Percentiles rank a stretch among this genome's conserved stretches.
These are phyloP conservation scores for Mycena latifolia DNA, from an alignment of 768 basidiomycete genomes.

Conservation along the genomic window DNA sequence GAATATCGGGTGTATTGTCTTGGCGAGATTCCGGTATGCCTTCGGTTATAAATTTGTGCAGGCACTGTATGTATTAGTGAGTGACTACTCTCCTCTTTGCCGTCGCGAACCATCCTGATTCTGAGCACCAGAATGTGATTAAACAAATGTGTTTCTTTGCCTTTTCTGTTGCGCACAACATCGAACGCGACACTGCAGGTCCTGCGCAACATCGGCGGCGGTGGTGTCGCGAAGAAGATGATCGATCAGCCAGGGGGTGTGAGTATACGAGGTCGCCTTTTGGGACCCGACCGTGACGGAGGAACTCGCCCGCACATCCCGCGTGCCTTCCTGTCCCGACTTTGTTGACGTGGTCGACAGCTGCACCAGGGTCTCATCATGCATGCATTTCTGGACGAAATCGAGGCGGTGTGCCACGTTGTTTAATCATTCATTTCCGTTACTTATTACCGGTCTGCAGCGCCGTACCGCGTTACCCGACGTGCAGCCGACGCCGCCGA, in stretches of 20 bases:
- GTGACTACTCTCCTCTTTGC: too few relatives aligned
- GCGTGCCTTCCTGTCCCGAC: conserved; percentile 30
- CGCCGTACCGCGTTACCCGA: conserved; percentile 31
- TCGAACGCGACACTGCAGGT: conserved; percentile 19
- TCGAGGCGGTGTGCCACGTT: conserved; percentile 23
- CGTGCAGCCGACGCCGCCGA: conserved; percentile 22
- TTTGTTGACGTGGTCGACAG: conserved; percentile 36
- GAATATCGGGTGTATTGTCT: too few relatives aligned
- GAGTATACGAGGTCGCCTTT: conserved; percentile 37
- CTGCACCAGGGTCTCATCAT: conserved; percentile 37
- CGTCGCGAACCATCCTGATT: too few relatives aligned
- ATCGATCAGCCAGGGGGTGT: conserved; percentile 33
- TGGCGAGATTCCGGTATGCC: too few relatives aligned
- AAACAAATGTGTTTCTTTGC: neutral
- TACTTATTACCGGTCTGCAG: conserved; percentile 11
- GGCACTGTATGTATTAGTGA: too few relatives aligned
- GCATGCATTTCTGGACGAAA: conserved; percentile 35
- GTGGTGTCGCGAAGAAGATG: conserved; percentile 36
- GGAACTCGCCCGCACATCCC: conserved; percentile 45
- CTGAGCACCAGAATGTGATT: too few relatives aligned
- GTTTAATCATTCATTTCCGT: neutral
- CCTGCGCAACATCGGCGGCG: conserved; percentile 33
- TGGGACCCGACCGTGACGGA: conserved; percentile 33
- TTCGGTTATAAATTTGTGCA: too few relatives aligned
- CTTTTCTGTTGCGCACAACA: too few relatives aligned